Conservation (phyloP, 2,329 filamentous ascomycete genomes). For the Stachybotrys echinatus region DNA sequence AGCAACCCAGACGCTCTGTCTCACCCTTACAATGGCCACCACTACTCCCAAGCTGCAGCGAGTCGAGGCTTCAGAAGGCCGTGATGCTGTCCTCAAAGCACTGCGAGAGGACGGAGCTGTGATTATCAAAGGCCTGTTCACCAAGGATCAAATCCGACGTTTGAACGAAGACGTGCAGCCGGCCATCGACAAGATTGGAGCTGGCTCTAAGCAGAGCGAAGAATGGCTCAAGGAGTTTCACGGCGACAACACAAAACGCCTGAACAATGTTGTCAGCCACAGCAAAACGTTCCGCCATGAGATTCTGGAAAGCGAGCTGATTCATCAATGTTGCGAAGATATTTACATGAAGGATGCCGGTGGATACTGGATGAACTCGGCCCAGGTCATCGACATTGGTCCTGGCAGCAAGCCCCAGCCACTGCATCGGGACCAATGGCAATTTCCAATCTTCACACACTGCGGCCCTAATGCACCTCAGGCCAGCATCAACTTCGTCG, state of each 20-base stretch:
- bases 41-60: background rate
- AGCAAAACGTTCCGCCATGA: constrained; percentile 20
- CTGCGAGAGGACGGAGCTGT: constrained; percentile 2
- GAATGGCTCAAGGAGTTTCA: constrained; percentile 6
- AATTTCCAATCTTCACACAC: constrained; percentile 6
- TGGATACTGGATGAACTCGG: constrained; percentile 20
- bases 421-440: constrained; percentile 16
- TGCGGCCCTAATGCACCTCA: constrained; percentile 7
- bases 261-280: constrained; percentile 13
- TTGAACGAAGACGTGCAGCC: constrained; percentile 1
- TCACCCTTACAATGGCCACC: background rate
- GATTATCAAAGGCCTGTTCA: constrained; percentile 1
- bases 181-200: background rate
- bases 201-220: constrained; percentile 1
- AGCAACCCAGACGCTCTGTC: no score
- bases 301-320: constrained; percentile 19
- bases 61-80: constrained; percentile 2
- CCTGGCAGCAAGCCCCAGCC: constrained; percentile 10
- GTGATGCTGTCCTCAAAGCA: background rate
- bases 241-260: constrained; percentile 18
- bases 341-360: constrained; percentile 17
- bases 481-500: constrained; percentile 11
- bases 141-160: background rate
- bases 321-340: constrained; percentile 17
- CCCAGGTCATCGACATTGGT: constrained; percentile 17